Evolutionary conservation across 2,329 filamentous ascomycete species (phyloP), one percentile per base, ranked within the genome.

Genomic region (Aspergillus brasiliensis): DNA sequence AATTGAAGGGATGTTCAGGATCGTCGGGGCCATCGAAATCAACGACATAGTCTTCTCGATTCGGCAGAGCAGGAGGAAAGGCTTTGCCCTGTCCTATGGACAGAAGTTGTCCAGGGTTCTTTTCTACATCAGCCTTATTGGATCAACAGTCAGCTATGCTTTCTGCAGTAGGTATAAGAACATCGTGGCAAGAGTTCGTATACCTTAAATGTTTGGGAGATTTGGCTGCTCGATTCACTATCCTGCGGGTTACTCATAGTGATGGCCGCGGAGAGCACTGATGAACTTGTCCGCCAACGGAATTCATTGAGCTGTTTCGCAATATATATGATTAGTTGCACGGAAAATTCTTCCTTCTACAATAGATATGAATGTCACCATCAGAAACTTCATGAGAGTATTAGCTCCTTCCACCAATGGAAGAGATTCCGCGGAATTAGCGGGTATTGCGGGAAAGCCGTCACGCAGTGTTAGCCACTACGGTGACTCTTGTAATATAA

Each of bases 1-100:
- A 84, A 61, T 84, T 85, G 64, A 81, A 79, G 1, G 82, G 81
- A 67, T 84, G 80, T 21, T 78, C 21, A 0, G 80, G 80, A 61
- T 83, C 82, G 52, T 80, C 73, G 1, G 70, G 72, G 0, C 81
- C 81, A 60, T 83, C 80, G 63, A 83, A 84, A 28, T 82, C 81
- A 15, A 83, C 81, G 4, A 83, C 78, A 62, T 84, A 84, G 42
- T 82, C 77, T 58, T 83, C 80, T 48, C 73, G 67, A 5, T 80
- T 77, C 5, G 80, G 80, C 5, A 84, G 65, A 0, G 71, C 71
- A 6, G 80, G 80, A 3, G 82, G 82, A 58, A 79, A 81, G 3
- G 77, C 71, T 61, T 81, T 83, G 3, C 78, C 81, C 56, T 31
- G 62, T 51, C 61, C 64, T 28, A 59, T 60, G n/a, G 34, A 48